Percentiles rank a stretch among this genome's conserved stretches.
These are phyloP conservation scores for Fomes fomentarius DNA, from an alignment of 1,284 basidiomycete genomes.

Conservation along the genomic window DNA sequence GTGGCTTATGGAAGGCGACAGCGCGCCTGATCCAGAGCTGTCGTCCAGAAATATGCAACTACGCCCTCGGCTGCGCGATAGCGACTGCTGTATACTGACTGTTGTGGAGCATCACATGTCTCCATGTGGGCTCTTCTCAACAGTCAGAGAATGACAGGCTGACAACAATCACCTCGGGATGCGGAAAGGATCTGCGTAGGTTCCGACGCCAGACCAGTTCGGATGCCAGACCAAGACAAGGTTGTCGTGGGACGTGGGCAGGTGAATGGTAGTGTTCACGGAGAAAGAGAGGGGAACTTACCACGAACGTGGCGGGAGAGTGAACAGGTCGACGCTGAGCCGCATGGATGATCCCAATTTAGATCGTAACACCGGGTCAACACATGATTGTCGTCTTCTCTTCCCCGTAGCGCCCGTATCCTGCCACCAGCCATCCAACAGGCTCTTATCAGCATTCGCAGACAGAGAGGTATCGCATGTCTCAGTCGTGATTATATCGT, in stretches of 20 bases:
- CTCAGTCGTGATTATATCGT: conserved; percentile 23
- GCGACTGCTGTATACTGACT: background rate
- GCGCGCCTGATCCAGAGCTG: background rate
- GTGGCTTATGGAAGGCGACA: background rate
- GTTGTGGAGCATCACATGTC: conserved; percentile 10
- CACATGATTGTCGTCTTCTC: conserved; percentile 8
- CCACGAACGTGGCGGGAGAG: background rate
- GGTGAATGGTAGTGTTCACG: background rate
- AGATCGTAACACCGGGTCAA: background rate
- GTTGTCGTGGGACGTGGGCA: background rate
- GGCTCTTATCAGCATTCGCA: background rate
- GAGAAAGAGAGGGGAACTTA: background rate
- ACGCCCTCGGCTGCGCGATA: too few relatives aligned
- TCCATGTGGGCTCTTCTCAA: background rate
- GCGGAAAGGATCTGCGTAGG: background rate
- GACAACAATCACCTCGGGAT: too few relatives aligned
- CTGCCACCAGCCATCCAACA: background rate
- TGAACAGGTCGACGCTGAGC: background rate
- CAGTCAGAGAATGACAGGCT: background rate
- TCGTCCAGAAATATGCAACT: background rate
- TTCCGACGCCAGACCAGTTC: background rate
- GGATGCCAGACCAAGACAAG: background rate
- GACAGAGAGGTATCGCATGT: conserved; percentile 3
- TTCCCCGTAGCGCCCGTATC: conserved; percentile 5
- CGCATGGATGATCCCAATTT: conserved; percentile 6